phyloP scores from a whole-genome alignment of 495 filamentous ascomycete species.

The Lichenothelia convexa region DNA sequence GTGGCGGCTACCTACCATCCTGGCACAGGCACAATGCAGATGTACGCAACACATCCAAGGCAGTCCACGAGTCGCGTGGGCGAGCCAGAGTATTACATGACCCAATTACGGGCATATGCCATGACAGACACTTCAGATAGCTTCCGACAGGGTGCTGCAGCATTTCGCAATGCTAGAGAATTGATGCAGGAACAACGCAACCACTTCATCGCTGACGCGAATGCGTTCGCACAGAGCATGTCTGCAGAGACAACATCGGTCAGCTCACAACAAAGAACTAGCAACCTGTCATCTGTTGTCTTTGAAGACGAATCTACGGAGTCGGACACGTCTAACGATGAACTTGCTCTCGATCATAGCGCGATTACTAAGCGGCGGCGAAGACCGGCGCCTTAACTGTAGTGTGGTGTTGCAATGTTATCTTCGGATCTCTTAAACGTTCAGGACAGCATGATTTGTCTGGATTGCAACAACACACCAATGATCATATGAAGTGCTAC shows the following conservation, averaged over 20 bases:
- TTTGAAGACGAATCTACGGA: no score
- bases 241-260: no score
- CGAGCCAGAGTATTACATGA: constrained; percentile 26
- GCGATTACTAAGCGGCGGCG: no score
- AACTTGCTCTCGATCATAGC: background rate
- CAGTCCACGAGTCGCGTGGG: constrained; percentile 8
- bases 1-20: constrained; percentile 24
- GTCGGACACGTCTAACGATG: background rate
- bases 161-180: constrained; percentile 23
- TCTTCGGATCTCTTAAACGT: no score
- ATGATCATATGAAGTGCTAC: no score
- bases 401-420: no score
- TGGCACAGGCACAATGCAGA: constrained; percentile 16
- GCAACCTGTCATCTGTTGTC: no score
- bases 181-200: constrained; percentile 19
- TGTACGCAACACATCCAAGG: constrained; percentile 23
- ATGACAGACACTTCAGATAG: constrained; percentile 17
- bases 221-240: constrained; percentile 1
- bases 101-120: constrained; percentile 12
- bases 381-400: no score
- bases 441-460: no score
- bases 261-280: no score
- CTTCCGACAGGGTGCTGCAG: constrained; percentile 20
- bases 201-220: constrained; percentile 12
- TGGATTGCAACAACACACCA: no score